A percentile compares a stretch with the other conserved stretches of the same genome.
These are phyloP conservation scores for Zymoseptoria tritici DNA, from an alignment of 2,329 filamentous ascomycete species.

Conservation along the genomic window DNA sequence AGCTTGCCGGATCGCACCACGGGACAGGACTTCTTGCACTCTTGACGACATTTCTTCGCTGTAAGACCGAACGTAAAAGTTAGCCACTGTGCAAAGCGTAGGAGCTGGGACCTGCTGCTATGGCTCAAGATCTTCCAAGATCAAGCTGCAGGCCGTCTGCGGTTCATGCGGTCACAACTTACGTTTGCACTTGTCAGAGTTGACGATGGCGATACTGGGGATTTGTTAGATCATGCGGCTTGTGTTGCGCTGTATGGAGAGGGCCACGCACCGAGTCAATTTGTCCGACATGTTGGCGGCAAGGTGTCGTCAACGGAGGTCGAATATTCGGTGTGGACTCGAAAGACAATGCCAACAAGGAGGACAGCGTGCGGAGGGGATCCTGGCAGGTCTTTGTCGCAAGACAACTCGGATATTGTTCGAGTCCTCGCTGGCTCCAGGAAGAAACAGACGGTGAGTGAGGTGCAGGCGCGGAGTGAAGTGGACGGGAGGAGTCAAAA, in stretches of 20 bases:
- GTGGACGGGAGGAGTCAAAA: neutral
- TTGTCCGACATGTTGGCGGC: constrained; percentile 72
- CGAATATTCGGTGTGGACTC: constrained; percentile 3
- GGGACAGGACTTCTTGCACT: constrained; percentile 98
- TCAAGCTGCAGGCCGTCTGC: neutral
- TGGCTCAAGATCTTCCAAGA: constrained; percentile 30
- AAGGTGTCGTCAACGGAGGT: constrained; percentile 1
- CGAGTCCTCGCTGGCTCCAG: neutral
- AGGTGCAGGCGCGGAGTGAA: neutral
- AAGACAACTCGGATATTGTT: neutral
- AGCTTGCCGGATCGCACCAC: constrained; percentile 96
- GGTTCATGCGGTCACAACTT: no score
- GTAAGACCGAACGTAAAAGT: neutral
- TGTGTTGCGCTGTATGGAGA: neutral
- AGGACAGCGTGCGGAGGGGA: neutral
- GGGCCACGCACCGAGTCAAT: constrained; percentile 66
- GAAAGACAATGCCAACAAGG: neutral
- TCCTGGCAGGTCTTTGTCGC: neutral
- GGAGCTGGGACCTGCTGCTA: constrained; percentile 70
- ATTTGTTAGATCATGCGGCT: constrained; percentile 6
- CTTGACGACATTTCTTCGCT: constrained; percentile 76
- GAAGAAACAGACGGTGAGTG: neutral
- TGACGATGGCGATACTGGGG: constrained; percentile 92
- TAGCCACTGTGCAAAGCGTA: neutral
- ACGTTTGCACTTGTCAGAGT: constrained; percentile 68